A percentile compares a stretch with the other conserved stretches of the same genome.
phyloP scores from a whole-genome alignment of 2,329 filamentous ascomycete genomes.

The Gyromitra esculenta region DNA sequence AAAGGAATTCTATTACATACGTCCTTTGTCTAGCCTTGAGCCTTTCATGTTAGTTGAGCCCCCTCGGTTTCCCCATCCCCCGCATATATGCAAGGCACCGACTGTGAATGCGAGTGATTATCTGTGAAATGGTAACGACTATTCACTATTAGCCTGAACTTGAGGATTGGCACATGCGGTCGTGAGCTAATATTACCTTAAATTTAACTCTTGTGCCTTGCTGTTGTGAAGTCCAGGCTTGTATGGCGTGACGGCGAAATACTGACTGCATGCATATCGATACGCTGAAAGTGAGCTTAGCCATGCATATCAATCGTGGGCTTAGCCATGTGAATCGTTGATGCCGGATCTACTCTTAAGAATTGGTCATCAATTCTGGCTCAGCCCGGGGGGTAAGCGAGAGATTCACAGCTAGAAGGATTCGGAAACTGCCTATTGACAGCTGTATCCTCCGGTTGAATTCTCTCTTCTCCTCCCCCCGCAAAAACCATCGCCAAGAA shows the following conservation, averaged over 20 bases:
- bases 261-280: slow-evolving; percentile 1
- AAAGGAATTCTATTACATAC: neutral
- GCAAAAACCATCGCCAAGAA: neutral
- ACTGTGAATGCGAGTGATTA: slow-evolving; percentile 22
- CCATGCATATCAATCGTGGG: neutral
- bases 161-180: neutral
- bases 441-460: slow-evolving; percentile 30
- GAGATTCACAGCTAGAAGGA: neutral
- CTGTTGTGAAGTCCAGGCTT: neutral
- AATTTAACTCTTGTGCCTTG: neutral
- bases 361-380: slow-evolving; percentile 1
- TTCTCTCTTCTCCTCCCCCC: neutral
- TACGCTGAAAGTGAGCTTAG: neutral
- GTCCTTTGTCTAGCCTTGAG: neutral
- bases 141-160: slow-evolving; percentile 27
- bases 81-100: neutral
- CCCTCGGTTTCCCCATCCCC: neutral
- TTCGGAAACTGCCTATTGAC: slow-evolving; percentile 1
- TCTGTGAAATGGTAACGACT: slow-evolving; percentile 11
- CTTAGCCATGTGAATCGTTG: neutral
- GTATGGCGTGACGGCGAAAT: slow-evolving; percentile 25
- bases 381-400: slow-evolving; percentile 3
- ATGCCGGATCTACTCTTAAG: neutral
- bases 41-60: too few species aligned
- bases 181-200: slow-evolving; percentile 5